These are phyloP conservation scores for Furcasterigmium furcatum DNA, from an alignment of 2,329 filamentous ascomycete species.

Conservation along the genomic window DNA sequence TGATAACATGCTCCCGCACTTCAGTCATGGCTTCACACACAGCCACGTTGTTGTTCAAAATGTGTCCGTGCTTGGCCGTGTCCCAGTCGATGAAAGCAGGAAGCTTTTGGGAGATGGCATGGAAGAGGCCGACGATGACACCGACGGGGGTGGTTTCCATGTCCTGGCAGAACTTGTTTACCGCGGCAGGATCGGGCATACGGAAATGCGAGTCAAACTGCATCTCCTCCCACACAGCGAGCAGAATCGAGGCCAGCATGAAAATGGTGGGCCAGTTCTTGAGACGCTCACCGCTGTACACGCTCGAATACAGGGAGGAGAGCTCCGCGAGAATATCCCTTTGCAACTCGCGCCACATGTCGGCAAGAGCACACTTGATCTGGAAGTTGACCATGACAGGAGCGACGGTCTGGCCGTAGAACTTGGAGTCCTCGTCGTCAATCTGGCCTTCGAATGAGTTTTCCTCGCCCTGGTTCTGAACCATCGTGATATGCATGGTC, in stretches of 20 bases:
- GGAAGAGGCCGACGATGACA: constrained; percentile 94
- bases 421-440: constrained; percentile 81
- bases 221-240: constrained; percentile 98
- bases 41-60: constrained; percentile 85
- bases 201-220: constrained; percentile 98
- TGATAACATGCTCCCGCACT: constrained; percentile 85
- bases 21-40: constrained; percentile 97
- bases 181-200: constrained; percentile 76
- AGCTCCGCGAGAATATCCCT: constrained; percentile 95
- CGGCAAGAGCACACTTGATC: constrained; percentile 94
- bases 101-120: constrained; percentile 95
- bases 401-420: constrained; percentile 83
- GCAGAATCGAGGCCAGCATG: constrained; percentile 88
- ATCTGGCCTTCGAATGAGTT: constrained; percentile 77
- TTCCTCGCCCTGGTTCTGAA: constrained; percentile 77
- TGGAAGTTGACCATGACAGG: constrained; percentile 99
- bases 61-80: constrained; percentile 82
- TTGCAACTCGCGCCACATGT: constrained; percentile 97
- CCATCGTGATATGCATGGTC: constrained; percentile 90
- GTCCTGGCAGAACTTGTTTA: constrained; percentile 92
- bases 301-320: constrained; percentile 89
- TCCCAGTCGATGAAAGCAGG: constrained; percentile 94
- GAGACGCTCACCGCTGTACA: constrained; percentile 94
- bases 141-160: constrained; percentile 97
- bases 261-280: constrained; percentile 99